Evolutionary conservation across 805 yeast species (phyloP), one percentile per base, ranked within the genome.

Genomic region (Candida hispaniensis): DNA sequence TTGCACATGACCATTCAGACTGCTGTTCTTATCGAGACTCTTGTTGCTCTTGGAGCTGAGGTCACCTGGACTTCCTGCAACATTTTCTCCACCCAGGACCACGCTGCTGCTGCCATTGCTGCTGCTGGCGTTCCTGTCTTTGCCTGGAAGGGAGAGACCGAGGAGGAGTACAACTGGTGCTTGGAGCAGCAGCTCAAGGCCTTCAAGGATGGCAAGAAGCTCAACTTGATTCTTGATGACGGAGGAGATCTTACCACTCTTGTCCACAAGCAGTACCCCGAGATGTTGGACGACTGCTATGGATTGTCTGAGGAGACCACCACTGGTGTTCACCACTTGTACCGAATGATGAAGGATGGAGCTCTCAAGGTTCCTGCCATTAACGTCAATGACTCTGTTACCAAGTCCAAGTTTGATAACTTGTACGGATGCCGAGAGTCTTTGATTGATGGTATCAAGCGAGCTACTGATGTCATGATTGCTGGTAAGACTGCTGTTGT

Each of bases 131-230:
- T 88, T 43, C 97, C 98, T 59, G 98, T 88, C 49, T 88, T 83
- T 54, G 98, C 98, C 56, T 88, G 98, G 98, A 88, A 88, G 75
- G 97, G 98, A 63, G 97, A 88, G 76, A 83, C 97, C 64, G 98
- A 88, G 67, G 97, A 88, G 73, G 98, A 88, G 72, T 91, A 88
- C 76, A 60, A 74, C 59, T 88, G 98, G 98, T 88, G 98, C 75
- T 82, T 88, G 55, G 96, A 91, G 72, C 97, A 88, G 72, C 97
- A 91, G 73, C 78, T 88, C 64, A 85, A 80, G 58, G 81, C 97
- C 46, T 88, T 88, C 88, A 88, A 88, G 73, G 94, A 86, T 65
- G 77, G 73, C 63, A 74, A 79, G 73, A 79, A 81, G 67, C 79
- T 88, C 64, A 88, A 88, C 82, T 73, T 88, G 69, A 91, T 88